Evolutionary conservation across 331 rosid genomes (phyloP), one percentile per base, ranked within the genome.

Genomic region (Dryas integrifolia): DNA sequence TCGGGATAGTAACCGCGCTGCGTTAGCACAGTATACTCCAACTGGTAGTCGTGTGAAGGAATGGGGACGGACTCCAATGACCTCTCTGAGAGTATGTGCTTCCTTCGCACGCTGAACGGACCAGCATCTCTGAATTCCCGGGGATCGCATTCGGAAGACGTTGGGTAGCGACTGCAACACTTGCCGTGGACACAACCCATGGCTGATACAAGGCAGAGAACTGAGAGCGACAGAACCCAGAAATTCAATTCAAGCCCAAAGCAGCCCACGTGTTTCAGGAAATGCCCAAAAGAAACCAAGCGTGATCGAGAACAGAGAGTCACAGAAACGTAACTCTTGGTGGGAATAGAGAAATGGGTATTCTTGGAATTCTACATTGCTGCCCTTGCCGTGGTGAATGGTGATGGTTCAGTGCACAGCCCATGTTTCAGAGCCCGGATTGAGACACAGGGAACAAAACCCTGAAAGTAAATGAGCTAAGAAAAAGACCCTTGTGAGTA

Each of bases 1-100:
- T 92, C 98, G 16, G 98, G 99, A 59, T 95, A 95, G 82, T 88
- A 95, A 4, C 99, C 99, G 10, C 98, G 85, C 79, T 92, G 99
- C 2, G 97, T 82, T 30, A 88, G 82, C 50, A 82, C 83, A 45
- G 99, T 87, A 80, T 91, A 95, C 76, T 92, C 97, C 78, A 95
- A 71, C 75, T 58, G 78, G 84, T 82, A 92, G 65, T 82, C 75
- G 58, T 88, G 90, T 4, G 99, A 87, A 69, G 98, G 96, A 66
- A 95, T 89, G 44, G 81, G 72, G 67, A 84, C 85, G 58, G 16
- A 15, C 75, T 95, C 96, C 65, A 95, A 57, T 45, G 91, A 81
- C 58, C 90, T 86, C 77, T 83, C 89, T 38, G 96, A 86, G 35
- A 92, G 88, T 10, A 90, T 35, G 76, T 90, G 92, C 80, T 85